phyloP scores from a whole-genome alignment of 768 basidiomycete genomes.

The Naganishia antarctica region DNA sequence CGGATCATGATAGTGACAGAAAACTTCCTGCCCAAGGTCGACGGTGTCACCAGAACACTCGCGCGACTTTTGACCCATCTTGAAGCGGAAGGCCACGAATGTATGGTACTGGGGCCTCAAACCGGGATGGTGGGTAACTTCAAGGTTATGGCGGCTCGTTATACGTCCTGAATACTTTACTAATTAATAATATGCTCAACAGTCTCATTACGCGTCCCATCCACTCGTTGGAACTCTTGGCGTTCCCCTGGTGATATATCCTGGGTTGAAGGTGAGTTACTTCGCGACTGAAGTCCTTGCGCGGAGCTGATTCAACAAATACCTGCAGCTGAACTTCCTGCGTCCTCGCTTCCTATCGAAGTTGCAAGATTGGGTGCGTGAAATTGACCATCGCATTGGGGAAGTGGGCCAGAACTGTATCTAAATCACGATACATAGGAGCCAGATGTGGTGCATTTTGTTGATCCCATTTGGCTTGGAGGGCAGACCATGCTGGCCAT shows the following conservation, averaged over 20 bases:
- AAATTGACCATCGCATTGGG: conserved; percentile 26
- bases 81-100: conserved; percentile 51
- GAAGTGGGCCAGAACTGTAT: background rate
- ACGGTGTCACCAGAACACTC: conserved; percentile 54
- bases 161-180: too few relatives aligned
- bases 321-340: conserved; percentile 54
- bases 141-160: background rate
- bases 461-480: conserved; percentile 55
- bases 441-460: conserved; percentile 53
- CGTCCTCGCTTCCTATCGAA: conserved; percentile 50
- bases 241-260: conserved; percentile 51
- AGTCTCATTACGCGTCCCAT: conserved; percentile 50
- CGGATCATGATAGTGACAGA: conserved; percentile 49
- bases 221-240: conserved; percentile 52
- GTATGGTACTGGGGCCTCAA: conserved; percentile 52
- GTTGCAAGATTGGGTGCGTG: conserved; percentile 43
- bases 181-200: too few relatives aligned
- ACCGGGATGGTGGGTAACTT: conserved; percentile 43
- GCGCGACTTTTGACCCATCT: conserved; percentile 53
- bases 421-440: too few relatives aligned
- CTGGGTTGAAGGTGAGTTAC: conserved; percentile 44
- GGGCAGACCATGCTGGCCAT: conserved; percentile 52
- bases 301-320: too few relatives aligned
- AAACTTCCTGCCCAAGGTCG: conserved; percentile 53
- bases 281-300: background rate